A percentile compares a stretch with the other conserved stretches of the same genome.
Evolutionary conservation across 2,329 filamentous ascomycete species (phyloP).

Genomic region (Beauveria rudraprayagi): DNA sequence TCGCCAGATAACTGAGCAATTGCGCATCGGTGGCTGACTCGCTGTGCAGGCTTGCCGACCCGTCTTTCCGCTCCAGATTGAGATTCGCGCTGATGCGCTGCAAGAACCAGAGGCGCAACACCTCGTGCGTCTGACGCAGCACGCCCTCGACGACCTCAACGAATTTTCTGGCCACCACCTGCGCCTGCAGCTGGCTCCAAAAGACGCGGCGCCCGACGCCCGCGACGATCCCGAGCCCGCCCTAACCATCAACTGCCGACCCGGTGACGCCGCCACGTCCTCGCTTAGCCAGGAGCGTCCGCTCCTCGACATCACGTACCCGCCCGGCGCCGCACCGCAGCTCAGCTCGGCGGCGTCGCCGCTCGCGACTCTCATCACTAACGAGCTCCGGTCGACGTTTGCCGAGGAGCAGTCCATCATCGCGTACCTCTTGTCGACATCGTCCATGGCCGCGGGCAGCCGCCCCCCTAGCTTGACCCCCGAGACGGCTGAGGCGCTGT

Average conservation of each 20-base stretch:
- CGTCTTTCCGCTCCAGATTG: slow-evolving; percentile 78
- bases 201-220: slow-evolving; percentile 22
- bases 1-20: no score
- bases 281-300: slow-evolving; percentile 62
- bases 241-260: slow-evolving; percentile 62
- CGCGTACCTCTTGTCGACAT: slow-evolving; percentile 60
- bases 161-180: slow-evolving; percentile 81
- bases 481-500: slow-evolving; percentile 47
- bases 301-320: slow-evolving; percentile 70
- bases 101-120: slow-evolving; percentile 60
- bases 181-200: slow-evolving; percentile 35
- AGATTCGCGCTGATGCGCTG: slow-evolving; percentile 61
- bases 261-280: slow-evolving; percentile 52
- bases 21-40: neutral
- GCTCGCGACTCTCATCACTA: slow-evolving; percentile 69
- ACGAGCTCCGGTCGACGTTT: slow-evolving; percentile 70
- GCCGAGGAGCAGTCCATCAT: slow-evolving; percentile 84
- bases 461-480: slow-evolving; percentile 39
- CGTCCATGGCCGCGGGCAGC: slow-evolving; percentile 41
- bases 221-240: slow-evolving; percentile 44
- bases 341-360: slow-evolving; percentile 62
- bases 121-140: slow-evolving; percentile 73
- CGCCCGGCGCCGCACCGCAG: slow-evolving; percentile 58
- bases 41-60: slow-evolving; percentile 68
- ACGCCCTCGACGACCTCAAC: slow-evolving; percentile 77